These are phyloP conservation scores for Heritiera fomes DNA, from an alignment of 345 rosid genomes.

Conservation along the genomic window DNA sequence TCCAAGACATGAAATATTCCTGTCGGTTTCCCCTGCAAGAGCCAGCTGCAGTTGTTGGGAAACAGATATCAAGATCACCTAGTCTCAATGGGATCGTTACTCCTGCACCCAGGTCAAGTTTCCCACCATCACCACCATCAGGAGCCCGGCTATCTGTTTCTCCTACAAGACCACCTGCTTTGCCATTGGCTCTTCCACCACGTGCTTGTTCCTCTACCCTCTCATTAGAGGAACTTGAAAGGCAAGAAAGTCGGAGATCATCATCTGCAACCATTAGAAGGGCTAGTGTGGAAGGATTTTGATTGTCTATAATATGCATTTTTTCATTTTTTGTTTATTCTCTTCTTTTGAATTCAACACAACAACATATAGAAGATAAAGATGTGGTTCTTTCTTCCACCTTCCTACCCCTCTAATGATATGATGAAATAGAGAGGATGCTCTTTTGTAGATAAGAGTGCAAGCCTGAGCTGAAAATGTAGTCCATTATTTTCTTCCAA, in stretches of 20 bases:
- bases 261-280: slow-evolving; percentile 63
- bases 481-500: slow-evolving; percentile 9
- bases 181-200: slow-evolving; percentile 60
- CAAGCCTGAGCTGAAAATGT: slow-evolving; percentile 17
- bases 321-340: slow-evolving; percentile 33
- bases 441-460: slow-evolving; percentile 59
- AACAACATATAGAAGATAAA: slow-evolving; percentile 40
- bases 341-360: slow-evolving; percentile 32
- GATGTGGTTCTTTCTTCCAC: slow-evolving; percentile 44
- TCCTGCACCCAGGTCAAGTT: slow-evolving; percentile 57
- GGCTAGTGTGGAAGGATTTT: slow-evolving; percentile 92
- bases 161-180: slow-evolving; percentile 47
- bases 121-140: slow-evolving; percentile 86
- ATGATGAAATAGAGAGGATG: slow-evolving; percentile 35
- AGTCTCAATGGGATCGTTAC: slow-evolving; percentile 75
- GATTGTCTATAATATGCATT: slow-evolving; percentile 57
- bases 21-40: slow-evolving; percentile 82
- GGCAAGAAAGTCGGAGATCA: slow-evolving; percentile 70
- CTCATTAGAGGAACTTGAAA: slow-evolving; percentile 61
- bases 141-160: slow-evolving; percentile 48
- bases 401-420: slow-evolving; percentile 32
- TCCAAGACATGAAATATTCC: slow-evolving; percentile 84
- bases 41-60: slow-evolving; percentile 57
- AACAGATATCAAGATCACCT: slow-evolving; percentile 84
- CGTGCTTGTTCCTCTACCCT: slow-evolving; percentile 60